Evolutionary conservation across 78 protist genomes (phyloP), one percentile per base, ranked within the genome.

Genomic region (Guillardia theta): DNA sequence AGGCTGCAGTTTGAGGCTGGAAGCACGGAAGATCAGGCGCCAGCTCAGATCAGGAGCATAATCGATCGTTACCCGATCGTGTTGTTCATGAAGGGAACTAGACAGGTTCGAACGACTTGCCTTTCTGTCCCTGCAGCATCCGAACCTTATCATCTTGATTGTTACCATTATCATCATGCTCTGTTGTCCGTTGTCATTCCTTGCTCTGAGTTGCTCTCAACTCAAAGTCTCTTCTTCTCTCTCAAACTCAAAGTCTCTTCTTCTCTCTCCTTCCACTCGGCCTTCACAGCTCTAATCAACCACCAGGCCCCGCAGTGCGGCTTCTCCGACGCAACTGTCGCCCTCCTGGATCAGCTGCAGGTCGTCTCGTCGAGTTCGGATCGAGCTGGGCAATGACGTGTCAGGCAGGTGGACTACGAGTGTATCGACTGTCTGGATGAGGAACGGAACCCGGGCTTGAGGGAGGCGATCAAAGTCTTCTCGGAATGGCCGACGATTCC

Each of bases 401-500:
- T n/a, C n/a, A n/a, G n/a, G n/a, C 83, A 70, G 36, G 83, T 70
- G 33, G 83, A 70, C 83, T 70, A 70, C 41, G 83, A 70, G 41
- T 70, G 83, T 43, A 24, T 70, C 21, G 83, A 70, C 83, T 70
- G 83, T 43, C 41, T 70, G 33, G 83, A 70, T 43, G 83, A 70
- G 83, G 83, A 70, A 24, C 27, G 21, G 41, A 70, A 70, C 41
- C 83, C 83, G 36, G 83, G 83, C 36, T 43, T 70, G 0, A 36
- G 83, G 9, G 83, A 70, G 36, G 41, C 3, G 41, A 4, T 70
- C 33, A 70, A 70, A 24, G 41, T 10, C 21, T 70, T 70, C 41
- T 70, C 83, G 33, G 36, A 70, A 24, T 70, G 83, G 83, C 83
- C 83, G 41, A 70, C 83, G 83, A 70, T 70, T 24, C 83, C 83